Percentiles rank a stretch among this genome's conserved stretches.
These are phyloP conservation scores for Rheum nobile DNA, from an alignment of 148 eudicot species.

Conservation along the genomic window DNA sequence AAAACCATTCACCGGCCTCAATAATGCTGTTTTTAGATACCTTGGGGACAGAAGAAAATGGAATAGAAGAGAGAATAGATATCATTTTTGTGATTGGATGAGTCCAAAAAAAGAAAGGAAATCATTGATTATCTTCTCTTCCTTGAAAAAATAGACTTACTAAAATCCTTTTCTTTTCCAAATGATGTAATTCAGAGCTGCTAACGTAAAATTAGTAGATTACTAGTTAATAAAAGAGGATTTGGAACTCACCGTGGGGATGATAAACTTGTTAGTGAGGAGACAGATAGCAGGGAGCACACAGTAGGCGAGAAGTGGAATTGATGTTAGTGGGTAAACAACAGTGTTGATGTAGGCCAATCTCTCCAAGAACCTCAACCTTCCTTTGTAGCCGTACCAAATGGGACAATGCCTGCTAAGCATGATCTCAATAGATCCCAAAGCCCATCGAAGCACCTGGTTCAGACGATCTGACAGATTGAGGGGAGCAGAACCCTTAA, in stretches of 20 bases:
- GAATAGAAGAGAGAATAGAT: no score
- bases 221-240: not conserved
- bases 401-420: constrained; percentile 72
- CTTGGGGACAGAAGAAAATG: no score
- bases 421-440: constrained; percentile 61
- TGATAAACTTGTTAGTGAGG: constrained; percentile 50
- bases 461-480: constrained; percentile 73
- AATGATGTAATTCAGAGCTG: not conserved
- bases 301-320: constrained; percentile 62
- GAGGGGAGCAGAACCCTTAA: constrained; percentile 73
- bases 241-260: constrained; percentile 19
- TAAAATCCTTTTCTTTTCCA: no score
- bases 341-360: constrained; percentile 66
- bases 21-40: no score
- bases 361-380: constrained; percentile 47
- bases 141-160: no score
- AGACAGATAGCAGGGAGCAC: constrained; percentile 59
- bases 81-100: no score
- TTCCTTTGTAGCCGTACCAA: constrained; percentile 65
- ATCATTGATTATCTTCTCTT: no score
- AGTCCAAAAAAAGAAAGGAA: no score
- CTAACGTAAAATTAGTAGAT: not conserved
- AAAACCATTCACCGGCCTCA: no score
- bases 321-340: constrained; percentile 60
- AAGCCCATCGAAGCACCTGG: constrained; percentile 74